These are phyloP conservation scores for Loxodes magnus DNA, from an alignment of 73 alveolate species.

Conservation along the genomic window DNA sequence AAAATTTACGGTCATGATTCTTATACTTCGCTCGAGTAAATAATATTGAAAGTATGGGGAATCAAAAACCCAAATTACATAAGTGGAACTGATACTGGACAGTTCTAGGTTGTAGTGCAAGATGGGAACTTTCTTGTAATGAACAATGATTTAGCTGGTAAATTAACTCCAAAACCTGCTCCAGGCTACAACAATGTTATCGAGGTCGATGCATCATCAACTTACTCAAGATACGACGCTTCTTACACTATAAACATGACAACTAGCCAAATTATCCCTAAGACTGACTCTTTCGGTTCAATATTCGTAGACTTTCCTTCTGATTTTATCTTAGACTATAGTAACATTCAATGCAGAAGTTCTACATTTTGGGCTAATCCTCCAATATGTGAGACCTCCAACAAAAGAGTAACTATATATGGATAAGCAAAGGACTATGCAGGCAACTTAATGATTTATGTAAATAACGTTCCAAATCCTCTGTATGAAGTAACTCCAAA, in stretches of 20 bases:
- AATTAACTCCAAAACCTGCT: background rate
- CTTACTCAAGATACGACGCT: no score
- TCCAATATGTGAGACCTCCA: no score
- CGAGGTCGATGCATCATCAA: no score
- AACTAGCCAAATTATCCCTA: background rate
- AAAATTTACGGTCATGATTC: background rate
- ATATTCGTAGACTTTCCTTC: conserved; percentile 2
- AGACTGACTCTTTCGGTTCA: background rate
- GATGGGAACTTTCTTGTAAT: background rate
- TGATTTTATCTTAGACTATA: background rate
- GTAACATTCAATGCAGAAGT: conserved; percentile 3
- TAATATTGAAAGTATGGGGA: background rate
- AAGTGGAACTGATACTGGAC: background rate
- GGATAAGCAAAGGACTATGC: background rate
- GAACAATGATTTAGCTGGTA: conserved; percentile 10
- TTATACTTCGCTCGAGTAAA: background rate
- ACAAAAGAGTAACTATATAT: no score
- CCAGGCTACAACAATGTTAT: conserved; percentile 7
- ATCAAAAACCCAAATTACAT: background rate
- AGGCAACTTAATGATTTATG: background rate
- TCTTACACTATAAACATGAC: no score
- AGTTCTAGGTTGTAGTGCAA: background rate
- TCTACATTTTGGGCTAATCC: background rate
- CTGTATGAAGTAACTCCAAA: conserved; percentile 14
- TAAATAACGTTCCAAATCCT: conserved; percentile 23